Conservation (phyloP, 73 alveolate genomes). For the Durusdinium trenchii region DNA sequence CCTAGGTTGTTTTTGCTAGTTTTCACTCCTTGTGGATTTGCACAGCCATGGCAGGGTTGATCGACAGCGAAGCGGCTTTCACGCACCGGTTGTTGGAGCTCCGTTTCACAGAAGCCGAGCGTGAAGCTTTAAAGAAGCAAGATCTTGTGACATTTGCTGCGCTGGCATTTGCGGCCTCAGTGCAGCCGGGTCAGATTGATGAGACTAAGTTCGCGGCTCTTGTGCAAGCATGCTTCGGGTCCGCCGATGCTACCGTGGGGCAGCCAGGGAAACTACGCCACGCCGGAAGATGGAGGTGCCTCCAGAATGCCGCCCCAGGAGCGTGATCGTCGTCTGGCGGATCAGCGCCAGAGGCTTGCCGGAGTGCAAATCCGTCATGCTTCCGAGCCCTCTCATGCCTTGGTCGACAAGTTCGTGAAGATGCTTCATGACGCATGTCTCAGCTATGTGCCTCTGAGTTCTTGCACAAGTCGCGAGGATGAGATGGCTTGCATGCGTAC, state of each 20-base stretch:
- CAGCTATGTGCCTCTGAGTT: not conserved
- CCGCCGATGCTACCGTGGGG: not conserved
- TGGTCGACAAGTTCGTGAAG: not conserved
- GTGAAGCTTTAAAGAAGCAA: not conserved
- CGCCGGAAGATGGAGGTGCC: not conserved
- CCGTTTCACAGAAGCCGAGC: not conserved
- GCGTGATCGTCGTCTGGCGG: not conserved
- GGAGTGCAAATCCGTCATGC: not conserved
- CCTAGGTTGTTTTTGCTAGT: not conserved
- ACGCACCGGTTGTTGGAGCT: not conserved
- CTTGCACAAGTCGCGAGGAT: not conserved
- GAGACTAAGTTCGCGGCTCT: not conserved
- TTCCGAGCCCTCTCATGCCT: not conserved
- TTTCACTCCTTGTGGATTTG: not conserved
- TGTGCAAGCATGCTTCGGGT: not conserved
- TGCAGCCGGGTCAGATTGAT: conserved; percentile 41
- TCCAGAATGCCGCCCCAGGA: conserved; percentile 12
- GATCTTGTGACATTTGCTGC: not conserved
- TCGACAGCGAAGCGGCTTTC: conserved; percentile 39
- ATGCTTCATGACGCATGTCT: not conserved
- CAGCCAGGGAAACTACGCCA: not conserved
- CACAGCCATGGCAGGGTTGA: conserved; percentile 2
- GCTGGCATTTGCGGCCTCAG: conserved; percentile 17
- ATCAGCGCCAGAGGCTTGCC: not conserved
- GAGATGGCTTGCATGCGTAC: not conserved